Conservation (phyloP, 352 stramenopile species). For the Phytophthora capsici region DNA sequence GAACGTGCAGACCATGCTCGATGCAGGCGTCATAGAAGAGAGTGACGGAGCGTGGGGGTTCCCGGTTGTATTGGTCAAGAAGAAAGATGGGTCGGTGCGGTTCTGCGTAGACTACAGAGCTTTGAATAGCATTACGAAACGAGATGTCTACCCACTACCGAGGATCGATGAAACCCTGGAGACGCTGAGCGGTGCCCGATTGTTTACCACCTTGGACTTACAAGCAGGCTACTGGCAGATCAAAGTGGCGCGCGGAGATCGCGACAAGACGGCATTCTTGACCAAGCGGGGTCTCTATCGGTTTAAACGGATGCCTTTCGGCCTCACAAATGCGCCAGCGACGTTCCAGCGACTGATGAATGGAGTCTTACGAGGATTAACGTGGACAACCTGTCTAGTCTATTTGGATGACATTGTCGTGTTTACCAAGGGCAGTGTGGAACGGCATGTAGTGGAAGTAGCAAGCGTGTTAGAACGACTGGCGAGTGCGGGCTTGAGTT, state of each 20-base stretch:
- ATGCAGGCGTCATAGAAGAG: constrained; percentile 24
- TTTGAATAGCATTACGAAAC: too few relatives aligned
- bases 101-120: constrained; percentile 37
- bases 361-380: constrained; percentile 26
- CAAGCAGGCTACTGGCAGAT: too few relatives aligned
- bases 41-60: constrained; percentile 24
- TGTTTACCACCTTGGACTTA: too few relatives aligned
- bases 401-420: constrained; percentile 42
- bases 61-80: constrained; percentile 28
- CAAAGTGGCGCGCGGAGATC: too few relatives aligned
- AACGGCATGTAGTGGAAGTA: too few relatives aligned
- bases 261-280: too few relatives aligned
- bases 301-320: constrained; percentile 33
- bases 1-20: constrained; percentile 24
- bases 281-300: constrained; percentile 31
- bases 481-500: too few relatives aligned
- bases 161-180: too few relatives aligned
- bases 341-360: too few relatives aligned
- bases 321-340: constrained; percentile 24
- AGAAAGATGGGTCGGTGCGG: constrained; percentile 29
- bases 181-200: too few relatives aligned
- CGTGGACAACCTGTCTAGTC: constrained; percentile 36
- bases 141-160: too few relatives aligned
- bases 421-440: constrained; percentile 16
- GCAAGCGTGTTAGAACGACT: too few relatives aligned